Conservation (phyloP, 805 yeast genomes). For the Candida hungchunana region DNA sequence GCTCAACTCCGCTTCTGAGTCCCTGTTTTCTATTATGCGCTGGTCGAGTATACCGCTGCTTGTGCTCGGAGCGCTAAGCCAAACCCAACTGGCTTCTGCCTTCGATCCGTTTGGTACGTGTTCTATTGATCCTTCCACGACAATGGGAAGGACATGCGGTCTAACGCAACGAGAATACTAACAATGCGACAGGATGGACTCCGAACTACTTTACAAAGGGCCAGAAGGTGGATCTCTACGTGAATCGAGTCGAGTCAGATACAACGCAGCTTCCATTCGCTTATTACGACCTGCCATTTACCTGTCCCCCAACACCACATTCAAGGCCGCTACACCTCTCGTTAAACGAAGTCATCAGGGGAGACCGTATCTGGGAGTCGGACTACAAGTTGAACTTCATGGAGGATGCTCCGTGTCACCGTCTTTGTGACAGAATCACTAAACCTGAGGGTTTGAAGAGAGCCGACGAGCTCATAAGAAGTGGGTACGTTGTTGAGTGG, state of each 20-base stretch:
- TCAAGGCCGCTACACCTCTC: conserved; percentile 64
- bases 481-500: conserved; percentile 83
- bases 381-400: conserved; percentile 64
- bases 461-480: conserved; percentile 57
- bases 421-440: conserved; percentile 65
- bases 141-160: not conserved
- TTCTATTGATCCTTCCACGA: no score
- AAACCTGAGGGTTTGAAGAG: conserved; percentile 44
- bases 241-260: conserved; percentile 77
- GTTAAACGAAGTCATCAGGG: conserved; percentile 71
- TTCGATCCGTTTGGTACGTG: conserved; percentile 25
- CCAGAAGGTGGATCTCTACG: conserved; percentile 62
- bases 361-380: conserved; percentile 76
- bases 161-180: no score
- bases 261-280: conserved; percentile 72
- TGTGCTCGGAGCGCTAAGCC: conserved; percentile 3
- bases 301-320: conserved; percentile 59
- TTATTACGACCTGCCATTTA: conserved; percentile 74
- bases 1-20: no score
- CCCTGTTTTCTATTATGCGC: conserved; percentile 5
- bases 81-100: conserved; percentile 11
- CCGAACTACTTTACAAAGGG: conserved; percentile 40
- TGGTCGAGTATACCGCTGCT: conserved; percentile 8
- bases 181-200: conserved; percentile 29
- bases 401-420: conserved; percentile 58